Percentiles rank a stretch among this genome's conserved stretches.
Conservation (phyloP, 768 basidiomycete genomes). For the Udeniomyces megalosporus region DNA sequence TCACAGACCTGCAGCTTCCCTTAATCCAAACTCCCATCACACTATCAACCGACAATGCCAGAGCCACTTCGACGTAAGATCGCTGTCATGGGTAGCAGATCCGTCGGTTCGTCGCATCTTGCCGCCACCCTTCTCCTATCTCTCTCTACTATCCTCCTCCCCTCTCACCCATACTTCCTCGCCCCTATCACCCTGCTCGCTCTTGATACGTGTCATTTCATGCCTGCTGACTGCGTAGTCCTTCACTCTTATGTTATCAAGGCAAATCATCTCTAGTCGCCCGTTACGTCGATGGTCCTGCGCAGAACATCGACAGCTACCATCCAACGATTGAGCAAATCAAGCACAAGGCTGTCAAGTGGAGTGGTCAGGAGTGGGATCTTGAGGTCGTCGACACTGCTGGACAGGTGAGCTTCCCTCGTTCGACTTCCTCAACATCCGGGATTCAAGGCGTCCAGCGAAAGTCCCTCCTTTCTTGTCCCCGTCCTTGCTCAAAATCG, state of each 20-base stretch:
- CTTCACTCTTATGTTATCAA: too few relatives aligned
- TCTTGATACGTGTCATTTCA: too few relatives aligned
- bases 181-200: too few relatives aligned
- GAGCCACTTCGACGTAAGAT: conserved; percentile 5
- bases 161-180: too few relatives aligned
- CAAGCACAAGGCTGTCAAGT: conserved; percentile 4
- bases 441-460: background rate
- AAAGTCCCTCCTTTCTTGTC: too few relatives aligned
- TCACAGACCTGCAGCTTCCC: background rate
- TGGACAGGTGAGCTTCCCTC: conserved; percentile 7
- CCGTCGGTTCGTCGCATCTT: background rate
- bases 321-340: conserved; percentile 15
- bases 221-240: too few relatives aligned
- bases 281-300: conserved; percentile 9
- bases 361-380: background rate
- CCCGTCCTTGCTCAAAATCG: background rate
- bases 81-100: conserved; percentile 10
- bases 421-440: background rate
- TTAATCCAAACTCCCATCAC: background rate
- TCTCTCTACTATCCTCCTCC: too few relatives aligned
- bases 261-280: conserved; percentile 15
- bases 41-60: background rate
- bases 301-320: conserved; percentile 7
- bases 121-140: too few relatives aligned
- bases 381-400: conserved; percentile 14